Base-by-base conservation (phyloP, 2,329 filamentous ascomycete genomes). In the Botryotinia convoluta region DNA sequence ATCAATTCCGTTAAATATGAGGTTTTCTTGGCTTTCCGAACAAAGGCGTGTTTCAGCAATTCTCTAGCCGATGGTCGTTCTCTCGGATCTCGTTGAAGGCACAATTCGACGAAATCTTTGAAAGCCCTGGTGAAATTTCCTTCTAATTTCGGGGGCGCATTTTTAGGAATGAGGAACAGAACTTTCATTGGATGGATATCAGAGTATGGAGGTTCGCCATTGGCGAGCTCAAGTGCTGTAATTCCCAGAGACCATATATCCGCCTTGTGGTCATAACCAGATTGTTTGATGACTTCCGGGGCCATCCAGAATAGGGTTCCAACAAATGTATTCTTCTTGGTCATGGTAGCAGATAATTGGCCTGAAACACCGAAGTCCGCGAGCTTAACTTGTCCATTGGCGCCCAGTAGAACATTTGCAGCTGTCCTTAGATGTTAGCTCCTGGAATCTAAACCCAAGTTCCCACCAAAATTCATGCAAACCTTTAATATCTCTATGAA, bases 281-380 rank as follows among this genome's bases (percentile, higher is more conserved):
- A 97, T 82, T 99, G 95, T 84, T 97, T 97, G 83, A 99, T 99
- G 72, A 98, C 95, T 84, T 99, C 95, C 18, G 95, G 95, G 4
- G 96, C 95, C 95, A 99, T 99, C 96, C 96, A 99, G 82, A 98
- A 99, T 1, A 96, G 95, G 0, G 95, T 98, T 48, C 96, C 96
- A 45, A 99, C 95, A 82, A 98, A 99, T 0, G 95, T 98, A 81
- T 98, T 98, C 85, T 98, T 98, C 87, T 98, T 98, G 75, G 95
- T 98, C 95, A 98, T 98, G 68, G 95, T 99, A 10, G 95, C 95
- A 16, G 95, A 97, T 35, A 98, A 87, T 83, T 98, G 96, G 42
- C 95, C 95, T 1, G 95, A 98, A 10, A 99, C 96, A 74, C 95
- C 95, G 84, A 99, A 99, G 82, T 99, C 95, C 22, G 95, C 95